Evolutionary conservation across 768 basidiomycete genomes (phyloP).

Genomic region (Phylloporus sp.): DNA sequence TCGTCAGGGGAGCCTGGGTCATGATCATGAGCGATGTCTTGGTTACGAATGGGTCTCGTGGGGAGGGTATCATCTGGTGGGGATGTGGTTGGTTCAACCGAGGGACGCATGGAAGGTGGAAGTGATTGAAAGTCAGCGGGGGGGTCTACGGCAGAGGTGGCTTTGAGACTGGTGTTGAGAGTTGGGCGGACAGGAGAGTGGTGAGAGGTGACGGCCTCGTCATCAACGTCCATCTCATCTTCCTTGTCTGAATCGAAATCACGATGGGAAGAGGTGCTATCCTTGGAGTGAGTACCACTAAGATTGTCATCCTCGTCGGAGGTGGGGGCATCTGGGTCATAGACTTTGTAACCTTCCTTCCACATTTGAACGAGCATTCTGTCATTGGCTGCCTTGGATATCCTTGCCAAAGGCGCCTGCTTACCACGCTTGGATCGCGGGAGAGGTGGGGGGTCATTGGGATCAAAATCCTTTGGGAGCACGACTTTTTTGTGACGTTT

Average conservation of each 20-base stretch:
- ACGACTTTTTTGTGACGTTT: conserved; percentile 7
- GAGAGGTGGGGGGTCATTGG: neutral
- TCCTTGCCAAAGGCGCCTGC: neutral
- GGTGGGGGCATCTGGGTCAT: conserved; percentile 16
- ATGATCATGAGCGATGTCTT: conserved; percentile 25
- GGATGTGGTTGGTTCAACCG: conserved; percentile 18
- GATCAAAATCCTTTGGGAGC: conserved; percentile 18
- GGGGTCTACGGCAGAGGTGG: conserved; percentile 16
- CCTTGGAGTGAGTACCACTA: conserved; percentile 5
- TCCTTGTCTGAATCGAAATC: conserved; percentile 14
- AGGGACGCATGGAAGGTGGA: conserved; percentile 18
- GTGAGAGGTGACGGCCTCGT: conserved; percentile 26
- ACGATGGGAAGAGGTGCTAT: conserved; percentile 1
- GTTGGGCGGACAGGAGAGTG: conserved; percentile 19
- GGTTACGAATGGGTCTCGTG: conserved; percentile 22
- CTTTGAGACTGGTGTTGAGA: conserved; percentile 14
- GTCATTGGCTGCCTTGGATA: neutral
- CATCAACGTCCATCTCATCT: conserved; percentile 30
- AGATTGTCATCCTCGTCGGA: conserved; percentile 18
- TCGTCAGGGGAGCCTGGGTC: conserved; percentile 21
- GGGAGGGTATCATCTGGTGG: conserved; percentile 14
- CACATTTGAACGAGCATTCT: conserved; percentile 8
- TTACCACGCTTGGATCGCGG: conserved; percentile 18
- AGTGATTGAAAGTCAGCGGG: conserved; percentile 17
- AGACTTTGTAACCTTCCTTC: conserved; percentile 16